These are phyloP conservation scores for Quillaja saponaria DNA, from an alignment of 306 rosid species.

Conservation along the genomic window DNA sequence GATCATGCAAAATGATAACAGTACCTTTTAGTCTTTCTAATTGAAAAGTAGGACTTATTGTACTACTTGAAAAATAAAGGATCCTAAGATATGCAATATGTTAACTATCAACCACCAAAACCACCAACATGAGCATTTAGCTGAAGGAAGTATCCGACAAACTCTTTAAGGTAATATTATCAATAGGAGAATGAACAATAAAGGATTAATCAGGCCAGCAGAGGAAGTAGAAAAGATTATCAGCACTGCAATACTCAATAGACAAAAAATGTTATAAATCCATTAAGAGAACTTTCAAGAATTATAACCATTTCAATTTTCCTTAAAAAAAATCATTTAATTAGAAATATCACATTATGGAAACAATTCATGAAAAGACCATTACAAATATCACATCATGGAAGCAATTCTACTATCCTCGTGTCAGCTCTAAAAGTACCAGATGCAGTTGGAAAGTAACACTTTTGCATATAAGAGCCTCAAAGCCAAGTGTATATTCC, in stretches of 20 bases:
- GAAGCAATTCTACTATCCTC: background rate
- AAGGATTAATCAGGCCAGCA: background rate
- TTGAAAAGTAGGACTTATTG: background rate
- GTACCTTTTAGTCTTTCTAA: background rate
- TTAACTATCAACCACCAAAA: background rate
- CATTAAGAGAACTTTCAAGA: slow-evolving; percentile 5
- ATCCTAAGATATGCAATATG: slow-evolving; percentile 2
- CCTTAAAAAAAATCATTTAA: too few relatives aligned
- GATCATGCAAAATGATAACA: background rate
- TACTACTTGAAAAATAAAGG: slow-evolving; percentile 4
- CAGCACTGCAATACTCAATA: slow-evolving; percentile 5
- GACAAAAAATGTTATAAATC: background rate
- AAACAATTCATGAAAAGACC: slow-evolving; percentile 14
- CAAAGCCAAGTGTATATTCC: slow-evolving; percentile 3
- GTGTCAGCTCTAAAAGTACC: background rate
- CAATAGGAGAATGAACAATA: slow-evolving; percentile 21
- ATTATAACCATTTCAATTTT: slow-evolving; percentile 21
- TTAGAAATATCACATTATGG: too few relatives aligned
- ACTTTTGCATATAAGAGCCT: background rate
- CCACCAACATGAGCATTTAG: background rate
- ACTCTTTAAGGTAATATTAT: background rate
- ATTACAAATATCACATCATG: background rate
- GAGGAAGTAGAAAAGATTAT: slow-evolving; percentile 5
- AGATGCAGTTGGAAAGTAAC: background rate
- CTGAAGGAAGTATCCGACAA: slow-evolving; percentile 7